Conservation (phyloP, 306 rosid genomes). For the Gastrolobium bilobum region DNA sequence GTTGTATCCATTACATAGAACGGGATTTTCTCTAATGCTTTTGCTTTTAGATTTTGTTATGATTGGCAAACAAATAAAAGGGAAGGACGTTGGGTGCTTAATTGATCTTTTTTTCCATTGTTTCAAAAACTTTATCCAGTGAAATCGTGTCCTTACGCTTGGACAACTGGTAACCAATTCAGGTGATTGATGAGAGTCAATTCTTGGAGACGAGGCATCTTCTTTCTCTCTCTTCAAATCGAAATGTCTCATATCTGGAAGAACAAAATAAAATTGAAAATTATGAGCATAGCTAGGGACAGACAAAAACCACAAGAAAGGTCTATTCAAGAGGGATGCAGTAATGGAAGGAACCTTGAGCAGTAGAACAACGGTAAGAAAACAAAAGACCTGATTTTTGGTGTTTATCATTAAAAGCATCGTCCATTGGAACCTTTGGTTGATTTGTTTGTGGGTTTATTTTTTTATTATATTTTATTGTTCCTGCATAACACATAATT, state of each 20-base stretch:
- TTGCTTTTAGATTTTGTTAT: conserved; percentile 46
- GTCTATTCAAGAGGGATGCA: background rate
- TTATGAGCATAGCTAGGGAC: background rate
- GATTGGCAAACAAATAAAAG: conserved; percentile 58
- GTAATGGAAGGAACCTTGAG: conserved; percentile 56
- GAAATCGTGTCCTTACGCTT: conserved; percentile 48
- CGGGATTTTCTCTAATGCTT: conserved; percentile 50
- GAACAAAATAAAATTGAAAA: background rate
- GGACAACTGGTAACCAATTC: conserved; percentile 42
- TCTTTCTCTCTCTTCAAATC: conserved; percentile 57
- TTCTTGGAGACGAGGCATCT: conserved; percentile 60
- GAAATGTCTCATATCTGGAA: conserved; percentile 54
- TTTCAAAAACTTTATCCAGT: conserved; percentile 63
- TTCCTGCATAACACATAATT: conserved; percentile 53
- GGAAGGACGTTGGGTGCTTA: conserved; percentile 61
- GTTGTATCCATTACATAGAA: conserved; percentile 48
- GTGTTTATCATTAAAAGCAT: conserved; percentile 23
- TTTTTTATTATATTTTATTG: background rate
- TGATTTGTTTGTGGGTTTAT: conserved; percentile 20
- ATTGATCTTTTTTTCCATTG: conserved; percentile 55
- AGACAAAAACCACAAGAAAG: background rate
- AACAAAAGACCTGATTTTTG: conserved; percentile 35
- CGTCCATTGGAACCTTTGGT: conserved; percentile 32
- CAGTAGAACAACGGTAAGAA: conserved; percentile 51
- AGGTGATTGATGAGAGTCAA: conserved; percentile 39